Evolutionary conservation across 2,329 filamentous ascomycete genomes (phyloP), one percentile per base, ranked within the genome.

Genomic region (Fusarium miscanthi): DNA sequence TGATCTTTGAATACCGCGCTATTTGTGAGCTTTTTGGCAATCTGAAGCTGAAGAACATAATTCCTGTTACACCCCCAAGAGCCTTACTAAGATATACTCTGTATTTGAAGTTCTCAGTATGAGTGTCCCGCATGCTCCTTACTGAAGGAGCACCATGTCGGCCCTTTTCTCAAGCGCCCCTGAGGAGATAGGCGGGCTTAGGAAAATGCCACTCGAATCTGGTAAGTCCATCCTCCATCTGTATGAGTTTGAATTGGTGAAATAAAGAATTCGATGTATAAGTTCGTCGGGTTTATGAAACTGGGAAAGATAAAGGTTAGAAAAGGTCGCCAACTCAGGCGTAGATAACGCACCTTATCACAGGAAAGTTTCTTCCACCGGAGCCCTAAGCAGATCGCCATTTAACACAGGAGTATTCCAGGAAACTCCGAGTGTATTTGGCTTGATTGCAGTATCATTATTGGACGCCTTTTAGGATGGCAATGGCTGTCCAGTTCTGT

Each of bases 391-490:
- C 13, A 14, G 4, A 16, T 16, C 0, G 0, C 23, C 12, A 27
- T 2, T 51, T 21, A 23, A 11, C 3, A 25, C 2, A 6, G 0
- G 25, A 0, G 3, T 1, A 23, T 19, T 51, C 12, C 2, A 0
- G 9, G 7, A 33, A 10, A 9, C 4, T 5, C 19, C 16, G 14
- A 2, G 4, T 10, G 3, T 2, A 13, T 1, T 6, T 23, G 16
- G 16, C 4, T 14, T 9, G 16, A 33, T 23, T 14, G 1, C 7
- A 6, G 31, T 21, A 27, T 37, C 8, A 27, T 37, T 10, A 9
- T 8, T 21, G 8, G 13, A 10, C 6, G 16, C 8, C 11, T 35
- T 14, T 16, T 25, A 35, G 6, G 46, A 23, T 19, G n/a, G 16
- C 6, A 25, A 35, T 19, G 3, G 8, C n/a, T 10, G 7, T 23